Conservation (phyloP, 2,329 filamentous ascomycete species). For the Colletotrichum nymphaeae region DNA sequence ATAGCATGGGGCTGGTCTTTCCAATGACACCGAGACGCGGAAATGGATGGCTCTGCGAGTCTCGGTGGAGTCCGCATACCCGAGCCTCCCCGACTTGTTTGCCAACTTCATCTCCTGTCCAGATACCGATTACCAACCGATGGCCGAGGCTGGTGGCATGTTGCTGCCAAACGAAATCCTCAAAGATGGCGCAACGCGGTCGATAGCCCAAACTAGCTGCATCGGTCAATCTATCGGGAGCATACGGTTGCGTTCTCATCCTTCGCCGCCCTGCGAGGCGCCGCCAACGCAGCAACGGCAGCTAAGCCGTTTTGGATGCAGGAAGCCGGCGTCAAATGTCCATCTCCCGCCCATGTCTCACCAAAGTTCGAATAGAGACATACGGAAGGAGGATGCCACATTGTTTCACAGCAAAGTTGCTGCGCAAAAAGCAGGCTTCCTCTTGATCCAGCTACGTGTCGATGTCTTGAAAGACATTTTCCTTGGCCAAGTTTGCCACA, state of each 20-base stretch:
- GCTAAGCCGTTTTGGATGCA: conserved; percentile 13
- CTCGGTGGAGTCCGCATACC: conserved; percentile 28
- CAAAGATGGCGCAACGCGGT: not conserved
- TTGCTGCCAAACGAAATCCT: not conserved
- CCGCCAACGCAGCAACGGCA: conserved; percentile 31
- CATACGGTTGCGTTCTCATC: conserved; percentile 4
- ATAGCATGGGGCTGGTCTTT: not conserved
- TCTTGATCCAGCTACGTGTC: conserved; percentile 19
- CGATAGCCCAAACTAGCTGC: not conserved
- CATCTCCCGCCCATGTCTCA: conserved; percentile 25
- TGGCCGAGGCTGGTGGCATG: conserved; percentile 4
- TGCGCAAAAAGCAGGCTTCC: not conserved
- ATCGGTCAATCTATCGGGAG: not conserved
- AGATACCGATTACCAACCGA: not conserved
- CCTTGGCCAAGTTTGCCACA: conserved; percentile 32
- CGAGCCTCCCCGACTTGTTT: conserved; percentile 23
- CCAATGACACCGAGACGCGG: conserved; percentile 8
- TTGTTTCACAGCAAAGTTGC: conserved; percentile 6
- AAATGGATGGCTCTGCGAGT: conserved; percentile 24
- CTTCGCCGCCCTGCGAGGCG: conserved; percentile 27
- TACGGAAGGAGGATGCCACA: conserved; percentile 21
- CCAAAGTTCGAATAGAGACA: conserved; percentile 6
- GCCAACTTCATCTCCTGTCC: conserved; percentile 11
- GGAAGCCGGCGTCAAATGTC: conserved; percentile 21
- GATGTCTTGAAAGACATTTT: not conserved